Evolutionary conservation across 192 early-diverging fungal species (phyloP), one percentile per base, ranked within the genome.

Genomic region (Coemansia reversa): DNA sequence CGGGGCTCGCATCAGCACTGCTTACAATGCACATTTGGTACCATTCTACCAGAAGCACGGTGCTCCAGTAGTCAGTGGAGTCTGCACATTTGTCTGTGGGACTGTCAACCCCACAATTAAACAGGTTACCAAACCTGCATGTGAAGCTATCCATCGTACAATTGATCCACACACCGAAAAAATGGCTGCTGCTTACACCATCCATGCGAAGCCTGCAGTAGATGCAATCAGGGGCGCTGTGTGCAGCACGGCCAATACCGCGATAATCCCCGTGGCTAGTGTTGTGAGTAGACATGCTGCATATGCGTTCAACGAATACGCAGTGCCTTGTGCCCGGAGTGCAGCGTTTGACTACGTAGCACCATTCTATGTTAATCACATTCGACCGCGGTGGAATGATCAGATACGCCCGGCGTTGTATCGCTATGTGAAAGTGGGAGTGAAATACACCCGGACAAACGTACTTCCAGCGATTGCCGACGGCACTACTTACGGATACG

Each of bases 21-120:
- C 79, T 5, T 81, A 76, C 58, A 66, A 69, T 22, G 79, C 74
- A n/a, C 79, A 81, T 24, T 61, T 81, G 19, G 79, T 56, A n/a
- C 79, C 74, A 22, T 73, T 81, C 52, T 81, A 81, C 60, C 55
- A 69, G 58, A 70, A 63, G 53, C 79, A 81, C 33, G 79, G 61
- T 2, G 62, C 48, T 8, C 74, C 74, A 0, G 32, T 66, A 24
- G 70, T 73, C 7, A 55, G 29, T 42, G 53, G 58, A 4, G 68
- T 63, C 0, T 57, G 42, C 9, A 6, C 29, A 2, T 62, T 81
- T 63, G 60, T 67, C 16, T 19, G 25, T 0, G 70, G 76, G 32
- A 66, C 69, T 12, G 79, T 61, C 4, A 18, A n/a, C 4, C 74
- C 79, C 14, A 61, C 55, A 3, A 12, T 76, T 16, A 58, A 63